Conservation (phyloP, 2,329 filamentous ascomycete genomes). For the Fusarium avenaceum region DNA sequence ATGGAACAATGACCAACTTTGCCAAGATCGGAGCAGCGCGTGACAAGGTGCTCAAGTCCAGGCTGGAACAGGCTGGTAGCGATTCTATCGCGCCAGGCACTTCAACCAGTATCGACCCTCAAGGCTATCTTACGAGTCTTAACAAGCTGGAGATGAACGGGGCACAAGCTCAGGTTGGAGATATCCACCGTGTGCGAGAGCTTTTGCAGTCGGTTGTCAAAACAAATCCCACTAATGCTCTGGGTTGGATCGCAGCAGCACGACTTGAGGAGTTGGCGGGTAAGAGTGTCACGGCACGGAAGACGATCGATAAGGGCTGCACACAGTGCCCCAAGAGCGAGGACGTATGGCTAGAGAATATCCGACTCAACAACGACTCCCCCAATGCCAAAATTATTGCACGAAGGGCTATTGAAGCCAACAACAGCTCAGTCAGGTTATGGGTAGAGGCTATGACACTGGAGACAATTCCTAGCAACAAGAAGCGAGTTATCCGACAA, state of each 20-base stretch:
- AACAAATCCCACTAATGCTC: conserved; percentile 94
- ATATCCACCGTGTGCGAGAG: conserved; percentile 93
- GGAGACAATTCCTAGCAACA: conserved; percentile 83
- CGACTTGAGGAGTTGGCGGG: conserved; percentile 93
- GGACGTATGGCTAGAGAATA: conserved; percentile 96
- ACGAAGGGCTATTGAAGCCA: conserved; percentile 91
- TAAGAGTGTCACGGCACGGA: conserved; percentile 89
- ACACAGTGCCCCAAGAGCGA: conserved; percentile 93
- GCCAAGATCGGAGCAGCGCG: conserved; percentile 96
- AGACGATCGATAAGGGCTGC: conserved; percentile 88
- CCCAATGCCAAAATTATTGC: conserved; percentile 97
- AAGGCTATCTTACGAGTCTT: conserved; percentile 94
- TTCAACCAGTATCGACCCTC: conserved; percentile 91
- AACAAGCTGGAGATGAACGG: conserved; percentile 85
- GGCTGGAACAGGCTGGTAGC: conserved; percentile 85
- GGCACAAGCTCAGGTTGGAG: conserved; percentile 86
- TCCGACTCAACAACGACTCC: conserved; percentile 85
- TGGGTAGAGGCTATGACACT: conserved; percentile 98
- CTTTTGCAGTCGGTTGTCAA: conserved; percentile 97
- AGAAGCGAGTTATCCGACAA: conserved; percentile 92
- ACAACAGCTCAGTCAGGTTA: conserved; percentile 86
- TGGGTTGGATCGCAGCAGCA: conserved; percentile 95
- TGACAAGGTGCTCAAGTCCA: conserved; percentile 95
- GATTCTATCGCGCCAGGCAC: conserved; percentile 79
- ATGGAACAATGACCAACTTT: conserved; percentile 98